Base-by-base conservation (phyloP, 192 early-diverging fungal genomes). In the Backusella parvicylindrica region DNA sequence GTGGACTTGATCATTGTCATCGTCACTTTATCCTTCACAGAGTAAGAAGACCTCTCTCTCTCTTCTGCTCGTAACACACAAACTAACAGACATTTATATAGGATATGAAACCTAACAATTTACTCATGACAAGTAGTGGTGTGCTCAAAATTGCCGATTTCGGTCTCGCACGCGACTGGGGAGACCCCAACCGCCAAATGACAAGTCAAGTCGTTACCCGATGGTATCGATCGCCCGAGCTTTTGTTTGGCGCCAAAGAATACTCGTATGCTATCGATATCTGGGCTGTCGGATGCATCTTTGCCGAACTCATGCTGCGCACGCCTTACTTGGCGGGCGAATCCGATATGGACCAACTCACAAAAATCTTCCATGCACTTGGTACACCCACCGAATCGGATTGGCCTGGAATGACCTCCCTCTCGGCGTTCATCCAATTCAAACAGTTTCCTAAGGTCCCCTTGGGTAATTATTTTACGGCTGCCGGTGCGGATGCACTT, bases 81-180 rank as follows among this genome's bases (percentile, higher is more conserved):
- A n/a, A n/a, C n/a, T n/a, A n/a, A n/a, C n/a, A n/a, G n/a, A n/a
- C n/a, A n/a, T n/a, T n/a, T n/a, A n/a, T 13, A 69, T 66, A 91
- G 89, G 94, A 95, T 88, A 87, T 95, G 85, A 95, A 95, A 77
- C 94, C 94, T 60, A 94, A 94, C 83, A 95, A 95, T 72, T 90
- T 95, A 83, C 76, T 93, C 36, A 85, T 95, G 71, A 92, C 90
- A 0, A 85, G 84, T 3, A 91, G 96, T 78, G 98, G 98, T 6
- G 90, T 95, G 75, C 83, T 99, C 32, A 99, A 99, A 77, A 84
- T 99, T 83, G 98, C 95, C 0, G 98, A 99, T 94, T 99, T 99
- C 81, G 98, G 98, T 83, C 83, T 99, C 37, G 95, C 98, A n/a
- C 79, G 96, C n/a, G 95, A 97, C 74, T 99, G 88, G 87, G 96